Evolutionary conservation across 164 flowering plant species (phyloP).

Genomic region (Hamamelis virginiana): DNA sequence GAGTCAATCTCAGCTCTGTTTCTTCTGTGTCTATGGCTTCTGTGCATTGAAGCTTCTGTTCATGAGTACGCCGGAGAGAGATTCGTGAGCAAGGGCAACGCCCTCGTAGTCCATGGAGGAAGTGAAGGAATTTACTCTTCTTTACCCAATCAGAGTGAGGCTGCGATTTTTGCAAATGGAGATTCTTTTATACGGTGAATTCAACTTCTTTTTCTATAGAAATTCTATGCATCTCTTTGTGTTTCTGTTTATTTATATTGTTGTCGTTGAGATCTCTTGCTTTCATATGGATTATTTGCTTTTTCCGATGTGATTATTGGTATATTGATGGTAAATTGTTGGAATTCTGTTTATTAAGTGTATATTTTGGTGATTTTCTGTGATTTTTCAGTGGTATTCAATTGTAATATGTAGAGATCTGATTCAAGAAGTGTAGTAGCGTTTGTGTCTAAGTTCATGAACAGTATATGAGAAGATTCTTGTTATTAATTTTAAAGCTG

Average conservation of each 20-base stretch:
- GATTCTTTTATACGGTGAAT: constrained; percentile 73
- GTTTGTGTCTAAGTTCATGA: too few relatives aligned
- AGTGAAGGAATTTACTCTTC: constrained; percentile 92
- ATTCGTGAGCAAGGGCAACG: constrained; percentile 74
- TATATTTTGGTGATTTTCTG: background rate
- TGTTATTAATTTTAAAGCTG: too few relatives aligned
- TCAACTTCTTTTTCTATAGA: background rate
- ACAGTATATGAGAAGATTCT: too few relatives aligned
- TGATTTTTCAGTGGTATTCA: background rate
- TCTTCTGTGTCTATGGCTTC: background rate
- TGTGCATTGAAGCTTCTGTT: constrained; percentile 50
- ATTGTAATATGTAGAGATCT: constrained; percentile 5
- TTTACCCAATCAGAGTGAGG: constrained; percentile 21
- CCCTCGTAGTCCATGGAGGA: constrained; percentile 89
- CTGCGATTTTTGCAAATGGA: constrained; percentile 24
- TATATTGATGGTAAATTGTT: background rate
- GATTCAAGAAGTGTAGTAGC: background rate
- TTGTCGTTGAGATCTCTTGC: background rate
- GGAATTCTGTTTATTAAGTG: background rate
- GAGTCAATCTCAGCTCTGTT: background rate
- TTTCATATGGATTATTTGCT: background rate
- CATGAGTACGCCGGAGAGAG: constrained; percentile 59
- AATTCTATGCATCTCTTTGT: background rate
- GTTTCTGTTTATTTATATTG: background rate
- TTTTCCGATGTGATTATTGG: too few relatives aligned